Conservation (phyloP, 768 basidiomycete species). For the Cystofilobasidium ferigula region DNA sequence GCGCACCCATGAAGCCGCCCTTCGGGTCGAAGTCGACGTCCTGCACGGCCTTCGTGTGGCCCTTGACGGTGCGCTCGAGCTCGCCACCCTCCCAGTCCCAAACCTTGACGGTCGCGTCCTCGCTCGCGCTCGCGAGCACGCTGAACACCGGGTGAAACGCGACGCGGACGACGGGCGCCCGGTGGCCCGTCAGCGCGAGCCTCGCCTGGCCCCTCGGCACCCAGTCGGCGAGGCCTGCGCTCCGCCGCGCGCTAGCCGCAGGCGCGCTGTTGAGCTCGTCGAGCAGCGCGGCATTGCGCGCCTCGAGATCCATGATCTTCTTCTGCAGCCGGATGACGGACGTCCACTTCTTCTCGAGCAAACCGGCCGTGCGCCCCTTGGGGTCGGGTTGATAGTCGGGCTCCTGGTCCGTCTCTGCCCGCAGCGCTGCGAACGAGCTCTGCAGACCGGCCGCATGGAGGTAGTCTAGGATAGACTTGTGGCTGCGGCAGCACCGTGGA, state of each 20-base stretch:
- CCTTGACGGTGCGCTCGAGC: conserved; percentile 80
- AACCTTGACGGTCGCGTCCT: conserved; percentile 79
- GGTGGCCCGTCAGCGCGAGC: conserved; percentile 64
- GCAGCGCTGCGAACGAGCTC: conserved; percentile 35
- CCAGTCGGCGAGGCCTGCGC: conserved; percentile 58
- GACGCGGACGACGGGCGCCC: conserved; percentile 62
- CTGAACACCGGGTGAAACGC: conserved; percentile 81
- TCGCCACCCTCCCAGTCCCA: conserved; percentile 97
- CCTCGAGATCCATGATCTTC: conserved; percentile 96
- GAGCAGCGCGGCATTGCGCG: conserved; percentile 59
- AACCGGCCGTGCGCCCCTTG: conserved; percentile 70
- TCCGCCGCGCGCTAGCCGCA: conserved; percentile 39
- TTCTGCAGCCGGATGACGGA: conserved; percentile 90
- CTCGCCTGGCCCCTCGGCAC: conserved; percentile 74
- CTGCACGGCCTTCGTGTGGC: conserved; percentile 77
- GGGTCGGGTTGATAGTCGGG: conserved; percentile 47
- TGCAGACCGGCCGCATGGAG: conserved; percentile 34
- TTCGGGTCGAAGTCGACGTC: conserved; percentile 83
- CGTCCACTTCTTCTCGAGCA: conserved; percentile 97
- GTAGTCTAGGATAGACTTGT: conserved; percentile 40
- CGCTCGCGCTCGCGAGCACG: conserved; percentile 69
- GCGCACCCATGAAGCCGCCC: conserved; percentile 66
- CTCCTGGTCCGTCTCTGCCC: conserved; percentile 34
- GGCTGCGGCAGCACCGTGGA: no score
- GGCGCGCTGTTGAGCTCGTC: conserved; percentile 57